Conservation (phyloP, 768 basidiomycete species). For the Termitomyces sp. region DNA sequence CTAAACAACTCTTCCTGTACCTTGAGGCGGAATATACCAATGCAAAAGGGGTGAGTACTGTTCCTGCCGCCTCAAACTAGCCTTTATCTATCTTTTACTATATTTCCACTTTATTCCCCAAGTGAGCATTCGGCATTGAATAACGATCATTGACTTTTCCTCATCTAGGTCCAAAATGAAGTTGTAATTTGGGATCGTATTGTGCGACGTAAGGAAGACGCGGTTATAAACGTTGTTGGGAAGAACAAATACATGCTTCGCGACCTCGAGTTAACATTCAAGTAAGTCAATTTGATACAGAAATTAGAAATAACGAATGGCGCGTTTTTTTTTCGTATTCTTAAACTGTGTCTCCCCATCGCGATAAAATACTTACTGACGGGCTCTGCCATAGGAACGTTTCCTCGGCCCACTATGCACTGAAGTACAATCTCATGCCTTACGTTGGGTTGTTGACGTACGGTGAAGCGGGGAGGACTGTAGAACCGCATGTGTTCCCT, state of each 20-base stretch:
- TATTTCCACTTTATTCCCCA: neutral
- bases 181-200: conserved; percentile 94
- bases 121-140: neutral
- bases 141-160: neutral
- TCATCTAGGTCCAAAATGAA: conserved; percentile 56
- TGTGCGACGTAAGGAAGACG: conserved; percentile 73
- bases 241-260: conserved; percentile 85
- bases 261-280: conserved; percentile 69
- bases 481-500: conserved; percentile 34
- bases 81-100: neutral
- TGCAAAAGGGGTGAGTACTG: conserved; percentile 54
- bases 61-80: neutral
- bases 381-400: conserved; percentile 41
- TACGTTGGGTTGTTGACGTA: conserved; percentile 76
- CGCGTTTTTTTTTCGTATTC: neutral
- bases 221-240: conserved; percentile 53
- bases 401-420: conserved; percentile 57
- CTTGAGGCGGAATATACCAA: conserved; percentile 81
- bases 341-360: neutral
- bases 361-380: neutral
- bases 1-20: conserved; percentile 90
- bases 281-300: conserved; percentile 39
- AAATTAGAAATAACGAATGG: neutral
- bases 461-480: conserved; percentile 57
- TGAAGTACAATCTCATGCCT: conserved; percentile 91